These are phyloP conservation scores for Tilletia caries DNA, from an alignment of 1,284 basidiomycete species.

Conservation along the genomic window DNA sequence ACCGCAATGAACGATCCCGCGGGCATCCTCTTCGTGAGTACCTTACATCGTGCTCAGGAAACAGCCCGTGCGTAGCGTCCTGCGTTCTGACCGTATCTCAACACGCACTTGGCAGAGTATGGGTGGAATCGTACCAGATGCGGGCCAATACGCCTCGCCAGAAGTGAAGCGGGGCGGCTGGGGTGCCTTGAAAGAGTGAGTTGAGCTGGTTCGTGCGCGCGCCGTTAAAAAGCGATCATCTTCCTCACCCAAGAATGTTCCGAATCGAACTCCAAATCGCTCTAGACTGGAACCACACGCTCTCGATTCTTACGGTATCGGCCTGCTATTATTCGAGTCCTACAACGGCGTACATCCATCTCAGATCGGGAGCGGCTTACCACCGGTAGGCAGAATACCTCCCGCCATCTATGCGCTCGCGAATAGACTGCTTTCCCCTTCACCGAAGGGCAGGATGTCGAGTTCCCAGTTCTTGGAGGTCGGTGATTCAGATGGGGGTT, in stretches of 20 bases:
- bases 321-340: constrained; percentile 39
- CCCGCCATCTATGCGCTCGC: constrained; percentile 71
- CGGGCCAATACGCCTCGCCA: constrained; percentile 62
- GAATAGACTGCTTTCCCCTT: constrained; percentile 84
- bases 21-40: constrained; percentile 69
- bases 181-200: constrained; percentile 75
- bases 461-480: constrained; percentile 53
- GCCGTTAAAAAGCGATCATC: no score
- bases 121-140: constrained; percentile 45
- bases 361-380: constrained; percentile 69
- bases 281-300: constrained; percentile 14
- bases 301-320: constrained; percentile 44
- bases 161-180: constrained; percentile 82
- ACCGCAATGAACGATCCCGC: constrained; percentile 74
- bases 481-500: constrained; percentile 61
- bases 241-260: no score
- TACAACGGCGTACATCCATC: constrained; percentile 43
- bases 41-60: no score
- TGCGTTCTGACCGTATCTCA: constrained; percentile 40
- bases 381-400: constrained; percentile 76
- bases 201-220: constrained; percentile 11
- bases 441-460: constrained; percentile 72
- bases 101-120: constrained; percentile 44
- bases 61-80: no score
- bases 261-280: not conserved